phyloP scores from a whole-genome alignment of 2,329 filamentous ascomycete genomes.

The Herpotrichia juniperi region DNA sequence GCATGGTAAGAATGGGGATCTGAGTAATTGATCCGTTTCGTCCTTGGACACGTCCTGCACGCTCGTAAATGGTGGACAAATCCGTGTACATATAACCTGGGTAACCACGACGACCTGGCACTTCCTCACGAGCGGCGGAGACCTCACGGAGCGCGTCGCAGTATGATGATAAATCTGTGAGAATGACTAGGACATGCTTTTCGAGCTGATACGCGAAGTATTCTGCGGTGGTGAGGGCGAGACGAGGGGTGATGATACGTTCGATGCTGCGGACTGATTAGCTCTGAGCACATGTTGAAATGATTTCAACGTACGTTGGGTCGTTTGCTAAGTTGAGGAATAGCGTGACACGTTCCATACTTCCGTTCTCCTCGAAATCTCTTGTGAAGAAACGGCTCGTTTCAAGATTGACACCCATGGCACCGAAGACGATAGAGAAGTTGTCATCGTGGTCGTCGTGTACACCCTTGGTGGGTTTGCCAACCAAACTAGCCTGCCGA shows the following conservation, averaged over 20 bases:
- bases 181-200: slow-evolving; percentile 98
- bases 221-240: slow-evolving; percentile 96
- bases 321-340: slow-evolving; percentile 99
- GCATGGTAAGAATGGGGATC: slow-evolving; percentile 99
- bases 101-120: slow-evolving; percentile 98
- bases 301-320: slow-evolving; percentile 75
- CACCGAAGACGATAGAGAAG: slow-evolving; percentile 99
- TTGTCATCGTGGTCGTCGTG: slow-evolving; percentile 98
- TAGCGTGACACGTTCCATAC: slow-evolving; percentile 93
- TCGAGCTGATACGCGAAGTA: slow-evolving; percentile 99
- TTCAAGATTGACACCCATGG: slow-evolving; percentile 99
- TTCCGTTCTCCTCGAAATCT: slow-evolving; percentile 99
- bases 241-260: slow-evolving; percentile 98
- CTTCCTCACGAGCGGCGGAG: slow-evolving; percentile 96
- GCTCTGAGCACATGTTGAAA: slow-evolving; percentile 1
- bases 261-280: slow-evolving; percentile 72
- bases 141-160: slow-evolving; percentile 99
- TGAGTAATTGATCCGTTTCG: slow-evolving; percentile 99
- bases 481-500: slow-evolving; percentile 92
- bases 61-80: slow-evolving; percentile 99
- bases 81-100: slow-evolving; percentile 99
- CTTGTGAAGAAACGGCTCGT: slow-evolving; percentile 97
- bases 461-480: slow-evolving; percentile 90
- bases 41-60: slow-evolving; percentile 94
- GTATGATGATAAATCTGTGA: slow-evolving; percentile 97